These are phyloP conservation scores for Podosphaera aphanis DNA, from an alignment of 2,329 filamentous ascomycete species.

Conservation along the genomic window DNA sequence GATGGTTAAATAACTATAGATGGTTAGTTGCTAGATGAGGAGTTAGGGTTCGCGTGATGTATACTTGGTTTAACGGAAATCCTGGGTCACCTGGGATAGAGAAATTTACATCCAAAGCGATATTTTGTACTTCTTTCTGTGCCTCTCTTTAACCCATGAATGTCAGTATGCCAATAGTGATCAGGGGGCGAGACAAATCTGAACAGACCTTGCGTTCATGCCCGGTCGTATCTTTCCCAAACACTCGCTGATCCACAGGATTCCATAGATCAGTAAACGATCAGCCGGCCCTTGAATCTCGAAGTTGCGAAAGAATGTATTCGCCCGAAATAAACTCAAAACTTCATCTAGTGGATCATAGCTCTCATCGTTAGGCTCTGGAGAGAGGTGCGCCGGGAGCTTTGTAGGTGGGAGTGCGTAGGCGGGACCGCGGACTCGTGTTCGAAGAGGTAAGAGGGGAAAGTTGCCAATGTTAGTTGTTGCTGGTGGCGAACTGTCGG, in stretches of 20 bases:
- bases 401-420: constrained; percentile 47
- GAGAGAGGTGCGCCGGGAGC: constrained; percentile 26
- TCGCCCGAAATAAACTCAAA: constrained; percentile 78
- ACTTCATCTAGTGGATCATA: constrained; percentile 96
- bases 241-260: constrained; percentile 81
- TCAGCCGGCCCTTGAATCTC: constrained; percentile 95
- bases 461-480: constrained; percentile 56
- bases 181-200: neutral
- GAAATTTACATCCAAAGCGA: constrained; percentile 82
- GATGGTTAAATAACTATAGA: constrained; percentile 64
- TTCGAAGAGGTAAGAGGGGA: constrained; percentile 79
- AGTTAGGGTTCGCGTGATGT: constrained; percentile 6
- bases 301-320: constrained; percentile 98
- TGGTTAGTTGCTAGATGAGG: neutral
- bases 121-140: constrained; percentile 61
- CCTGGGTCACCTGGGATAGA: constrained; percentile 79
- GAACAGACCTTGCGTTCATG: constrained; percentile 35
- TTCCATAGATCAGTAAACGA: constrained; percentile 85
- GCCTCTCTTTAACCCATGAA: constrained; percentile 20
- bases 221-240: constrained; percentile 64
- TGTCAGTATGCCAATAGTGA: neutral
- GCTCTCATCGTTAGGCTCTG: constrained; percentile 68
- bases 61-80: constrained; percentile 74
- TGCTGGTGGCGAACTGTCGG: constrained; percentile 41
- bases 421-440: constrained; percentile 83